Evolutionary conservation across 768 basidiomycete species (phyloP).

Genomic region (Suillus americanus): DNA sequence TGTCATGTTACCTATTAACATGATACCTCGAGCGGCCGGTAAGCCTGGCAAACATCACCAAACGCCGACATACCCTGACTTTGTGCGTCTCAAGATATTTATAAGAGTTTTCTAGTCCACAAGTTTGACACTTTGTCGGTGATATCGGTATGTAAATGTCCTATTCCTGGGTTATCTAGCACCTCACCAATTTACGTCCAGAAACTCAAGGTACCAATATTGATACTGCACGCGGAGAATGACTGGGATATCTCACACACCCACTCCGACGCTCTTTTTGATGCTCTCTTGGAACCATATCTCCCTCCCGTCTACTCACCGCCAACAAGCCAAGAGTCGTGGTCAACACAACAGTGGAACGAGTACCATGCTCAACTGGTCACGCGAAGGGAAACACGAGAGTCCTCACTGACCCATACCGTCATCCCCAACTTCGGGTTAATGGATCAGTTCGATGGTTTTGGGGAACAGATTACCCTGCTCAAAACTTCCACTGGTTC

Average conservation of each 20-base stretch:
- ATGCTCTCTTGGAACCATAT: constrained; percentile 60
- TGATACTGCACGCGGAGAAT: constrained; percentile 74
- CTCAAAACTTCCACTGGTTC: constrained; percentile 57
- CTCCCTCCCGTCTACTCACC: constrained; percentile 51
- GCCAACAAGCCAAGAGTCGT: constrained; percentile 27
- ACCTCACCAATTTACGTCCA: constrained; percentile 25
- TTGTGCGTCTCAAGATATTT: constrained; percentile 39
- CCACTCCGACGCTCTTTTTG: constrained; percentile 70
- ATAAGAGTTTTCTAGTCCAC: constrained; percentile 54
- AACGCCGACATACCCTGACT: background rate
- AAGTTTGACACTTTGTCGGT: constrained; percentile 63
- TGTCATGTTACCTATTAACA: constrained; percentile 65
- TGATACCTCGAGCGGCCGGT: constrained; percentile 64
- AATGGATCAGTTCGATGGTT: constrained; percentile 51
- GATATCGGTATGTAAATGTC: constrained; percentile 48
- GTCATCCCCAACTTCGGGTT: constrained; percentile 49
- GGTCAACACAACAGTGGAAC: constrained; percentile 44
- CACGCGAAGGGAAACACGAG: constrained; percentile 41
- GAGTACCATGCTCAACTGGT: constrained; percentile 39
- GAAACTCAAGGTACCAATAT: constrained; percentile 65
- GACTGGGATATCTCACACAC: constrained; percentile 72
- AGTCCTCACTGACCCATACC: constrained; percentile 44
- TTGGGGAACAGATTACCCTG: constrained; percentile 49
- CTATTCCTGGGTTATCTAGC: background rate
- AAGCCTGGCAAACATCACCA: constrained; percentile 28